phyloP scores from a whole-genome alignment of 1,284 basidiomycete genomes.

The Ganoderma multipileum region DNA sequence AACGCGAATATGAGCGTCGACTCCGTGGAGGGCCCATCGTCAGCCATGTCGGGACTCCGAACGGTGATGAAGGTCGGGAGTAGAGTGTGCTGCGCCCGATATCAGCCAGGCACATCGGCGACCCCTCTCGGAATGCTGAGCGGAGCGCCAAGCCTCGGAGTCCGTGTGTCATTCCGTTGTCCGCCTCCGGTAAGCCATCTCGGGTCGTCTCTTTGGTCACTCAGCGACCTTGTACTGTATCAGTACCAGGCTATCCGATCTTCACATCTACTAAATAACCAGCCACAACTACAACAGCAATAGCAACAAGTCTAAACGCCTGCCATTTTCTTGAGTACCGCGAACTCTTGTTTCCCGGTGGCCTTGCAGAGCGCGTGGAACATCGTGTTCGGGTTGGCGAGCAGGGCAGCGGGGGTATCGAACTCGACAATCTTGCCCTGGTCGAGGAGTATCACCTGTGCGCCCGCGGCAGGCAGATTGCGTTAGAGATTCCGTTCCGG shows the following conservation, averaged over 20 bases:
- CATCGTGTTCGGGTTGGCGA: slow-evolving; percentile 69
- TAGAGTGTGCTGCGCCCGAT: not conserved
- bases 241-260: not conserved
- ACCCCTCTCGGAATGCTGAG: not conserved
- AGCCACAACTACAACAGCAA: not conserved
- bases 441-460: slow-evolving; percentile 86
- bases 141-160: not conserved
- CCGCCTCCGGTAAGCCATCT: not conserved
- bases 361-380: slow-evolving; percentile 86
- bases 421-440: slow-evolving; percentile 87
- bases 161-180: not conserved
- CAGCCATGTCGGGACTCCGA: not conserved
- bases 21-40: slow-evolving; percentile 1
- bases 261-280: not conserved
- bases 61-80: not conserved
- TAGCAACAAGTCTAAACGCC: slow-evolving; percentile 44
- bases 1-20: slow-evolving; percentile 27
- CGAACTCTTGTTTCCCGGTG: slow-evolving; percentile 83
- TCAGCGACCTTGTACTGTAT: no score
- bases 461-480: not conserved
- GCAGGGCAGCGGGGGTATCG: slow-evolving; percentile 75
- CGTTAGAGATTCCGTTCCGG: slow-evolving; percentile 12
- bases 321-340: slow-evolving; percentile 72
- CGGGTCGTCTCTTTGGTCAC: not conserved
- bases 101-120: not conserved